Base-by-base conservation (phyloP, 2,329 filamentous ascomycete genomes). In the Diaporthe sp. region DNA sequence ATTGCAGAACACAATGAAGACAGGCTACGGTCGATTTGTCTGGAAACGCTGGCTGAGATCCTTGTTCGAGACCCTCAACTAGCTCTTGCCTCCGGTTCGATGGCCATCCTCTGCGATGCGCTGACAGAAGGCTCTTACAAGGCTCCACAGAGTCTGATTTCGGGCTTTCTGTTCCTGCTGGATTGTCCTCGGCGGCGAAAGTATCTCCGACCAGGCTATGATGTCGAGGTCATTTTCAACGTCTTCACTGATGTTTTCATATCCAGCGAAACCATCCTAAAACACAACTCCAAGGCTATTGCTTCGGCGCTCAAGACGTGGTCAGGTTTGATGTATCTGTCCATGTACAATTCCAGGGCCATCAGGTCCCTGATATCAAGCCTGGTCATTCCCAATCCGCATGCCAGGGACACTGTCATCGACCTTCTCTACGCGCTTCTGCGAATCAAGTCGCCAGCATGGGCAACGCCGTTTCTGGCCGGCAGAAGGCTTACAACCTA, bases 381-480 rank as follows among this genome's bases (percentile, higher is more conserved):
- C 78, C 87, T 93, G 81, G 86, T 91, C 60, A 84, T 92, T 13
- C 91, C 91, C 0, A 90, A 87, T 72, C 84, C 88, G 8, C 82
- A 84, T 0, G 88, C 92, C 65, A 87, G 90, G 67, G 95, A 98
- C 81, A 93, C 96, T 0, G 92, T 98, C 25, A 89, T 99, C 76
- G 97, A 99, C 82, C 87, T 99, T 17, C 85, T 99, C 25, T 98
- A 97, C 80, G 89, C 89, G 0, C 83, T 93, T 3, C 84, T 99
- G 71, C 92, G 96, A 49, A 98, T 99, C 81, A 98, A 98, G 79
- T 93, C 96, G 75, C 92, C 97, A 58, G 93, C 95, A 12, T 99
- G 97, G 97, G 97, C 97, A 10, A 96, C 95, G 0, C 97, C 96
- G 0, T 99, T 98, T 82, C 90, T 99, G 62, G 97, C 97, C 49